Base-by-base conservation (phyloP, 371 early-diverging fungal genomes). In the Mucor circinelloides region DNA sequence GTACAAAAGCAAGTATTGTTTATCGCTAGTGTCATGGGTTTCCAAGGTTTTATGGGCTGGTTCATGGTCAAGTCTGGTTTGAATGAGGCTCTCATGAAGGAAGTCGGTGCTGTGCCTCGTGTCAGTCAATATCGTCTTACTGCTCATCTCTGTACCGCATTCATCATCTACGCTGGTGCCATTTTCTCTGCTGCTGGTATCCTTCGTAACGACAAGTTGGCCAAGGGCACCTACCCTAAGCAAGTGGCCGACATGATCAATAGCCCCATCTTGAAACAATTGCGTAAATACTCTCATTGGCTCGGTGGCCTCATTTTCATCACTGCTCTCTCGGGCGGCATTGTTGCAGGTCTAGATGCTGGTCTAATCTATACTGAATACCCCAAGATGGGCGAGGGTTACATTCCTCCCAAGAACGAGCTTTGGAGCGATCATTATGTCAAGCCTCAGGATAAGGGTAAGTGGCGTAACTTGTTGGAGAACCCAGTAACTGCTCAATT, bases 271-370 rank as follows among this genome's bases (percentile, higher is more conserved):
- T 58, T 91, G 25, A 78, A 77, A 36, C 80, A 82, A 3, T 89
- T 89, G 77, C 86, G 89, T 50, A 83, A 82, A 50, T 75, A 72
- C 23, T 80, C 90, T 5, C 82, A 88, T 44, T 83, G 81, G 25
- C 73, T 89, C 21, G 85, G 90, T 7, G 82, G 78, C 19, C 81
- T 96, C n/a, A 85, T 94, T 40, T 90, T 95, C 62, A 54, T 92
- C 12, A 97, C 97, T 5, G 94, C 93, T 36, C 76, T 97, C 66
- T 90, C 95, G 1, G 95, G 94, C 40, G 98, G 94, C 19, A 89
- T 97, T 17, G 98, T 98, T 8, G 98, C 98, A 34, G 98, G 98
- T 38, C 76, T 97, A 42, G 98, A 98, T 73, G 98, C 98, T 31
- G 98, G 98, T 23, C 78, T 98, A 58, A 87, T 97, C 56, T 96